Base-by-base conservation (phyloP, 2,329 filamentous ascomycete genomes). In the Pleomassaria siparia region DNA sequence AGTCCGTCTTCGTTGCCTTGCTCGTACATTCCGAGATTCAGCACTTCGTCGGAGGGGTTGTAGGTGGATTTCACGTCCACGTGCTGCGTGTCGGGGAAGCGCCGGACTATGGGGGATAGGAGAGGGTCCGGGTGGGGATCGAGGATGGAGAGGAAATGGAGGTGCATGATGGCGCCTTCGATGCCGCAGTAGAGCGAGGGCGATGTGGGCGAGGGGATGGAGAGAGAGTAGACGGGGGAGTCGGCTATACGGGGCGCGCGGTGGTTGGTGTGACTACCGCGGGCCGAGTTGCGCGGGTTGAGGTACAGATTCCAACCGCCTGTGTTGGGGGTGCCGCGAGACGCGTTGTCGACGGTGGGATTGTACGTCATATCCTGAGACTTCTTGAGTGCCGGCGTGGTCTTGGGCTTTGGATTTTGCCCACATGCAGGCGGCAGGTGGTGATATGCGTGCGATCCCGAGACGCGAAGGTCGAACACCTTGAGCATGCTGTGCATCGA, bases 381-480 rank as follows among this genome's bases (percentile, higher is more conserved):
- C 4, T 41, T 39, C 12, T n/a, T n/a, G n/a, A n/a, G n/a, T n/a
- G n/a, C n/a, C n/a, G 25, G 60, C 54, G 1, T 47, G 49, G 4
- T 11, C 8, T 5, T 48, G 41, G 32, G 22, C 15, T 15, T 36
- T 44, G 16, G 40, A 5, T 39, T 22, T 22, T 47, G 45, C 30
- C n/a, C n/a, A n/a, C n/a, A n/a, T n/a, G 44, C 29, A 1, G 58
- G 16, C 1, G 58, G 45, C 1, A 59, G 43, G 40, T 57, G 54
- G 18, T 66, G 64, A 49, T 77, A 77, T 1, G 66, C 54, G 33
- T 70, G 65, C 2, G 70, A 72, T 24, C 74, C 72, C 1, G 71
- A 56, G 58, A 83, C 72, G 20, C 83, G 80, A 35, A 86, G 61
- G 55, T 87, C 83, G 54, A 84, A 86, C 4, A 85, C 70, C 55